Conservation (phyloP, 2,329 filamentous ascomycete species). For the Laburnicola sp. region DNA sequence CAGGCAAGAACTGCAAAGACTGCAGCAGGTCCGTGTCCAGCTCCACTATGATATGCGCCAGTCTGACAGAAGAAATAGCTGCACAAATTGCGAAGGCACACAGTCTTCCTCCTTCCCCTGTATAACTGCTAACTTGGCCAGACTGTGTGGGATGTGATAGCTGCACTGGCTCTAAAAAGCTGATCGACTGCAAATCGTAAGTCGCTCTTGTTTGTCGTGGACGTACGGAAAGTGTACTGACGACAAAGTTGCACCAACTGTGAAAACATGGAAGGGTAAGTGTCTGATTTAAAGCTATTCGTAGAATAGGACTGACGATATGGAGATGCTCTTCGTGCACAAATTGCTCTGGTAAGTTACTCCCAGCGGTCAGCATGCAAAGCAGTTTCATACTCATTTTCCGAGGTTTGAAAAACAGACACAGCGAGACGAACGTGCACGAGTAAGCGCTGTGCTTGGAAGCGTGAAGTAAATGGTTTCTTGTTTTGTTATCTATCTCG, state of each 20-base stretch:
- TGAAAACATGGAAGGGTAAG: background rate
- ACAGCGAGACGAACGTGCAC: slow-evolving; percentile 12
- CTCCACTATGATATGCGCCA: too few species aligned
- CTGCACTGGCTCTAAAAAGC: background rate
- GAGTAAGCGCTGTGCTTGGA: background rate
- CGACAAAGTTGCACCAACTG: background rate
- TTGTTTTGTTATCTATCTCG: background rate
- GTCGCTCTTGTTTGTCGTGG: too few species aligned
- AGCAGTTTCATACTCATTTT: too few species aligned
- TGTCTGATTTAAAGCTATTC: too few species aligned
- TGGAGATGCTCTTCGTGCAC: background rate
- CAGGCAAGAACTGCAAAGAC: background rate
- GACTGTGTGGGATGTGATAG: background rate
- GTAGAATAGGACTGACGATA: too few species aligned
- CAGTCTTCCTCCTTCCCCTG: background rate
- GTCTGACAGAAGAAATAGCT: background rate
- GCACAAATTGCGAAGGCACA: background rate
- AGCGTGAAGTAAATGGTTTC: background rate
- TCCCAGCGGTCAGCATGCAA: too few species aligned
- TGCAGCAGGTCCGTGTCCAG: background rate
- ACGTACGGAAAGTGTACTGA: too few species aligned
- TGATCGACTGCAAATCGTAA: background rate
- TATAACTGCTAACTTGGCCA: background rate
- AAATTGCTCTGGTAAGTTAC: background rate
- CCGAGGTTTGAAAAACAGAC: slow-evolving; percentile 12